A percentile compares a stretch with the other conserved stretches of the same genome.
These are phyloP conservation scores for Taphrina wiesneri DNA, from an alignment of 1,139 yeast species.

Conservation along the genomic window DNA sequence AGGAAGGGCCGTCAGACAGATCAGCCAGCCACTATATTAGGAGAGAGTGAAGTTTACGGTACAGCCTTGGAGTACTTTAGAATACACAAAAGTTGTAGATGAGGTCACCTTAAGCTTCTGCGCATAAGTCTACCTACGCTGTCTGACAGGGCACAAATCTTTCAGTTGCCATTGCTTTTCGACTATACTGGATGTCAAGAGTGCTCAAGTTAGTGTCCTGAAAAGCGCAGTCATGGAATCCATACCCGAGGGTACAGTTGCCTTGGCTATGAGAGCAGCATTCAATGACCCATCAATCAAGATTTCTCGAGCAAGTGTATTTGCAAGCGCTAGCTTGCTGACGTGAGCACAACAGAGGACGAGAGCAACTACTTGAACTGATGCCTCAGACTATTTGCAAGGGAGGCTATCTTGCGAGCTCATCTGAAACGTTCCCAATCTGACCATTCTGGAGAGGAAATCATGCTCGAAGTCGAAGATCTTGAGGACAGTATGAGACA, in stretches of 20 bases:
- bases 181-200: no score
- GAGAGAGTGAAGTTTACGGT: no score
- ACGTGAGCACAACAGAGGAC: neutral
- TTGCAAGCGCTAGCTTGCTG: conserved; percentile 2
- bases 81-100: no score
- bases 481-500: conserved; percentile 1
- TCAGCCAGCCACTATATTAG: no score
- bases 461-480: conserved; percentile 24
- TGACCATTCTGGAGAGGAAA: neutral
- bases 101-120: neutral
- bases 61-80: no score
- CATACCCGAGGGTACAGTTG: neutral
- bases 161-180: no score
- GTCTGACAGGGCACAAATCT: no score
- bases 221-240: neutral
- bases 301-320: conserved; percentile 7
- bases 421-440: neutral
- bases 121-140: no score
- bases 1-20: no score
- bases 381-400: neutral
- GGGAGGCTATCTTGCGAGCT: conserved; percentile 13
- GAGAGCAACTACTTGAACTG: neutral
- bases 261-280: conserved; percentile 1
- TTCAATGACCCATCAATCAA: neutral
- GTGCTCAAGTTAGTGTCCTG: neutral